phyloP scores from a whole-genome alignment of 2,329 filamentous ascomycete species.

The Drechmeria coniospora region DNA sequence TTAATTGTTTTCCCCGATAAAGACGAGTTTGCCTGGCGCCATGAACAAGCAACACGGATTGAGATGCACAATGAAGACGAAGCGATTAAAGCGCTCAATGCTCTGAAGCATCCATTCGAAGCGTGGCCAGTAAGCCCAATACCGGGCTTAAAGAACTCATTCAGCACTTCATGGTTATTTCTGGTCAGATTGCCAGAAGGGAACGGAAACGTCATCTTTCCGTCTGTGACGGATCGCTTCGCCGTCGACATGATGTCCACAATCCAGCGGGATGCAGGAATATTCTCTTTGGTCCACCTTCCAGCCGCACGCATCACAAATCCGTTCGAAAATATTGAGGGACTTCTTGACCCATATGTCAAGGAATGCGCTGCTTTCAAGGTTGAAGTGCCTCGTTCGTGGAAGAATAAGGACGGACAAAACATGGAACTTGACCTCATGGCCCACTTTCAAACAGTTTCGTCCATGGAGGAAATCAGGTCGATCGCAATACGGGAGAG shows the following conservation, averaged over 20 bases:
- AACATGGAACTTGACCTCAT: constrained; percentile 33
- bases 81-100: constrained; percentile 11
- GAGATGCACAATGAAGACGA: constrained; percentile 18
- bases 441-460: constrained; percentile 47
- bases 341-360: constrained; percentile 2
- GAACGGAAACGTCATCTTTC: constrained; percentile 10
- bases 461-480: constrained; percentile 14
- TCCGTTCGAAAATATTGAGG: constrained; percentile 12
- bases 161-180: constrained; percentile 17
- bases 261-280: constrained; percentile 8
- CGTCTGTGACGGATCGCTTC: constrained; percentile 13
- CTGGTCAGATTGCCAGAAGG: constrained; percentile 11
- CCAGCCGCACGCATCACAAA: constrained; percentile 13
- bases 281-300: constrained; percentile 12
- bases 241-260: constrained; percentile 11
- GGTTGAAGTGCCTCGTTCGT: constrained; percentile 17
- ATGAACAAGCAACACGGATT: constrained; percentile 17
- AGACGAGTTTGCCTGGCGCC: constrained; percentile 8
- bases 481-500: background rate
- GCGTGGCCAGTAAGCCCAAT: constrained; percentile 17
- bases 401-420: constrained; percentile 9
- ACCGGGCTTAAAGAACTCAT: constrained; percentile 12
- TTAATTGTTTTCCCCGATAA: constrained; percentile 1
- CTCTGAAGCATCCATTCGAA: constrained; percentile 7
- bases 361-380: constrained; percentile 16